Evolutionary conservation across 2,329 filamentous ascomycete genomes (phyloP).

Genomic region (Lomentospora prolificans): DNA sequence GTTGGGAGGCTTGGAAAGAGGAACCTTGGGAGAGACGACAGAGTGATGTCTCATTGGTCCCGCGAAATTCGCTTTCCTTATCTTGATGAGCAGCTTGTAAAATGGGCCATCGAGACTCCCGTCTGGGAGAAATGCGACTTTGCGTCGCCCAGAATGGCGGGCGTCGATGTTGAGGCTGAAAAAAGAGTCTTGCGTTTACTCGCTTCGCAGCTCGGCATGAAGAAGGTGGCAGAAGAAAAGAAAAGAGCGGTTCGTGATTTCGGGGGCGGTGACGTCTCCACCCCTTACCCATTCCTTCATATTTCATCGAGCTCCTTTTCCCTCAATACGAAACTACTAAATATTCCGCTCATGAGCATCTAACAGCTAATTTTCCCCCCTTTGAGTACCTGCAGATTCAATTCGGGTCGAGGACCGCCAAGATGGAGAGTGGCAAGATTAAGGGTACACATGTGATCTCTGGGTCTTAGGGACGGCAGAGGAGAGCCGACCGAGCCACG

Average conservation of each 20-base stretch:
- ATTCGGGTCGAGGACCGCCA: conserved; percentile 73
- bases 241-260: conserved; percentile 76
- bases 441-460: conserved; percentile 46
- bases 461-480: conserved; percentile 1
- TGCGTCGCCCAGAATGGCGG: conserved; percentile 27
- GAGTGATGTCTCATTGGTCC: conserved; percentile 81
- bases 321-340: not conserved
- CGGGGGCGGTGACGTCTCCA: too few relatives aligned
- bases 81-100: conserved; percentile 78
- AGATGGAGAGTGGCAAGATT: conserved; percentile 62
- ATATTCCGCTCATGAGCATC: not conserved
- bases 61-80: conserved; percentile 85
- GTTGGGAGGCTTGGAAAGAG: conserved; percentile 78
- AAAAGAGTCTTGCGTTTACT: conserved; percentile 75
- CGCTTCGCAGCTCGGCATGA: conserved; percentile 65
- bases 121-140: conserved; percentile 89
- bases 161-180: conserved; percentile 52
- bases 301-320: not conserved
- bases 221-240: conserved; percentile 68
- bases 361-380: not conserved
- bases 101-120: conserved; percentile 63
- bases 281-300: not conserved
- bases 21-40: conserved; percentile 91
- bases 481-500: not conserved
- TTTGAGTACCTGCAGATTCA: conserved; percentile 50